These are phyloP conservation scores for Phytophthora foliorum DNA, from an alignment of 352 stramenopile genomes.

Conservation along the genomic window DNA sequence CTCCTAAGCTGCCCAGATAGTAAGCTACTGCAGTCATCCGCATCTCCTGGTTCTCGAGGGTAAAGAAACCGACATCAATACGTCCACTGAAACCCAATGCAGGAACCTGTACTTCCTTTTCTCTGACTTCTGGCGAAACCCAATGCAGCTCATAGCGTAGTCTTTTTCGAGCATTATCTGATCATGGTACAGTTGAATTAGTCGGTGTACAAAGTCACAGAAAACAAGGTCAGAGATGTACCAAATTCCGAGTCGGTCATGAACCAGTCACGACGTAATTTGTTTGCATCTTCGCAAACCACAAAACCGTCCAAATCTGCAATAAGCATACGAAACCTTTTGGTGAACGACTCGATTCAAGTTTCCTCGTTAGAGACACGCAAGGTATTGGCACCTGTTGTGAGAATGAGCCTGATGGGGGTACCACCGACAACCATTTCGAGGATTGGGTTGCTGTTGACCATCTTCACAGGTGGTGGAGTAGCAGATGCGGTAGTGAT, in stretches of 20 bases:
- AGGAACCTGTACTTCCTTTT: conserved; percentile 37
- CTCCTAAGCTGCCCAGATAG: conserved; percentile 57
- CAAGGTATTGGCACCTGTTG: conserved; percentile 17
- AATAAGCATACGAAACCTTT: background rate
- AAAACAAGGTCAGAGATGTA: conserved; percentile 3
- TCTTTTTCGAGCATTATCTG: conserved; percentile 68
- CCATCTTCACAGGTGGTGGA: conserved; percentile 28
- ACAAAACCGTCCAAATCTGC: conserved; percentile 38
- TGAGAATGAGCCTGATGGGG: conserved; percentile 27
- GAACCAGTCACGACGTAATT: conserved; percentile 33
- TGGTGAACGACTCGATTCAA: background rate
- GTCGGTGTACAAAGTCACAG: background rate
- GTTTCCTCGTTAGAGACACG: background rate
- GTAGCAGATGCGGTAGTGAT: background rate
- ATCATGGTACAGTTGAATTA: background rate
- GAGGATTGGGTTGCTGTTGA: conserved; percentile 34
- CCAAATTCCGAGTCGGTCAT: conserved; percentile 39
- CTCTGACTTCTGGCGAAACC: conserved; percentile 31
- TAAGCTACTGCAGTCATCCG: conserved; percentile 55
- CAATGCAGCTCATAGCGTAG: conserved; percentile 59
- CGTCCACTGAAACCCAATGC: conserved; percentile 32
- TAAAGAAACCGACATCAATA: conserved; percentile 53
- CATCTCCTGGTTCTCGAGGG: conserved; percentile 52
- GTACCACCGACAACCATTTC: conserved; percentile 24
- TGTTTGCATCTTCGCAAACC: conserved; percentile 31